These are phyloP conservation scores for Picea mariana DNA, from an alignment of 83 land plant species.

Conservation along the genomic window DNA sequence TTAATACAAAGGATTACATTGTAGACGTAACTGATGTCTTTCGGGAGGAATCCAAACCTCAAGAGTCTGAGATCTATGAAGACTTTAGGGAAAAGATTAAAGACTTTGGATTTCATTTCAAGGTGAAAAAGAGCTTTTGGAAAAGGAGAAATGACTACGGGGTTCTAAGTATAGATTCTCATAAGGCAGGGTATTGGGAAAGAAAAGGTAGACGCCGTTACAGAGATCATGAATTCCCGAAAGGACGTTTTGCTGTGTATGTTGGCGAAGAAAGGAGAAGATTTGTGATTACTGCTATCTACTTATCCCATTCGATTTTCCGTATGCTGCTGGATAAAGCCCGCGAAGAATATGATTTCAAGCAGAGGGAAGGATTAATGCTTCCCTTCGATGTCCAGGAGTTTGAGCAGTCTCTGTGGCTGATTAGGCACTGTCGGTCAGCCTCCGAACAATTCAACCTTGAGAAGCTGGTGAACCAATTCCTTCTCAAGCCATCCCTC, in stretches of 20 bases:
- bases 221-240: not conserved
- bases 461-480: not conserved
- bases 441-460: not conserved
- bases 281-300: conserved; percentile 10
- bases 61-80: not conserved
- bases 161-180: not conserved
- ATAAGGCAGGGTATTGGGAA: not conserved
- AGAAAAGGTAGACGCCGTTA: not conserved
- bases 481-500: not conserved
- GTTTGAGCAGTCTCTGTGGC: not conserved
- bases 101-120: not conserved
- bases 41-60: too few relatives aligned
- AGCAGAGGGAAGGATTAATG: not conserved
- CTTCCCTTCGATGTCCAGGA: conserved; percentile 9
- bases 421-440: not conserved
- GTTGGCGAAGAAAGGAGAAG: conserved; percentile 4
- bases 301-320: conserved; percentile 10
- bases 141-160: not conserved
- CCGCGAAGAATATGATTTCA: conserved; percentile 16
- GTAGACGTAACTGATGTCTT: too few relatives aligned
- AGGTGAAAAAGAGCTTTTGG: not conserved
- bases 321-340: conserved; percentile 13
- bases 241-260: conserved; percentile 16
- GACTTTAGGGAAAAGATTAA: not conserved
- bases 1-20: too few relatives aligned